These are phyloP conservation scores for Coemansia biformis DNA, from an alignment of 192 early-diverging fungal genomes.

Conservation along the genomic window DNA sequence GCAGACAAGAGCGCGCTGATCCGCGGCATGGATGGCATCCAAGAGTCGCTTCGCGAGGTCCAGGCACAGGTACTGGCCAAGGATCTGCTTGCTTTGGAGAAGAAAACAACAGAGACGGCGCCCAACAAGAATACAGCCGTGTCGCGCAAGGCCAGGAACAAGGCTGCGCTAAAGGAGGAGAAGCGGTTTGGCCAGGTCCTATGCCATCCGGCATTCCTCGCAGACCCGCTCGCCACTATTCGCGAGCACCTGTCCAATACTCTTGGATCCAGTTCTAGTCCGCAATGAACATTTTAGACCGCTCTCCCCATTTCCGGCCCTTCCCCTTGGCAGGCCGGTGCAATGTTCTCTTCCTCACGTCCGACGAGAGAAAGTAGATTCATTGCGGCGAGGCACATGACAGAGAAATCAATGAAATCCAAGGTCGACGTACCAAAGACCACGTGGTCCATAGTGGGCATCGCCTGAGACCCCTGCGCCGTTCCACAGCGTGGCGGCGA, in stretches of 20 bases:
- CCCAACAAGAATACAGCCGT: not conserved
- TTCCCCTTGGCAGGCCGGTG: no score
- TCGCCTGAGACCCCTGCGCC: no score
- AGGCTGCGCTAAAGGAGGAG: conserved; percentile 64
- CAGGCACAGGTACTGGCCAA: conserved; percentile 15
- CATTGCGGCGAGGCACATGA: no score
- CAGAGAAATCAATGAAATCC: no score
- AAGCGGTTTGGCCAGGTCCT: conserved; percentile 68
- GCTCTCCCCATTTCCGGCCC: no score
- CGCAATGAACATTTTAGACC: no score
- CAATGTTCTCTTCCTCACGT: no score
- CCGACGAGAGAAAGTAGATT: no score
- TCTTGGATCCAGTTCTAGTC: no score
- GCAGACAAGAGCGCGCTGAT: conserved; percentile 50
- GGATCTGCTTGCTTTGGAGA: conserved; percentile 12
- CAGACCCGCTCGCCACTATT: conserved; percentile 65
- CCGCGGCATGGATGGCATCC: conserved; percentile 51
- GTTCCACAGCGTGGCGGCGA: no score
- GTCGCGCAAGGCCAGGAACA: conserved; percentile 54
- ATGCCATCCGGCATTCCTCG: conserved; percentile 64
- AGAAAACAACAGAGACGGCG: not conserved
- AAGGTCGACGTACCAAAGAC: no score
- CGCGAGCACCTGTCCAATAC: conserved; percentile 71
- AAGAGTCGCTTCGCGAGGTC: conserved; percentile 31
- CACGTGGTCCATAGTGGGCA: no score